Evolutionary conservation across 1,139 yeast genomes (phyloP), one percentile per base, ranked within the genome.

Genomic region (Diutina mesorugosa): DNA sequence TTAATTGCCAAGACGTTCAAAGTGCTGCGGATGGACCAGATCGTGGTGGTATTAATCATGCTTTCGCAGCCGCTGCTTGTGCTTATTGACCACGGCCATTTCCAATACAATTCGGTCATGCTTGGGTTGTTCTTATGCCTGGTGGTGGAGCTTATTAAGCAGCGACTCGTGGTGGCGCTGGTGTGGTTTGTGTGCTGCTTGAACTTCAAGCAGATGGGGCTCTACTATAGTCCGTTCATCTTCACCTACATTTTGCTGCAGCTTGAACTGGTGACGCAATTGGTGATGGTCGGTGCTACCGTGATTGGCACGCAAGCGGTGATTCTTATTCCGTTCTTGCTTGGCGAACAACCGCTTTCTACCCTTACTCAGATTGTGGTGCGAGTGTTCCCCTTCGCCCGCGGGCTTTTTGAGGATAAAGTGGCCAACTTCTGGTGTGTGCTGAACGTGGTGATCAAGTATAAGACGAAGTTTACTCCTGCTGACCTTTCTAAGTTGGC

Each of bases 401-500:
- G 99, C 66, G 99, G 99, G 0, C 77, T 95, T n/a, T 93, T 95
- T 76, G 99, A 93, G 69, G 99, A 93, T 67, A 93, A 93, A 68
- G 99, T 95, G 14, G 97, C 97, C 55, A 93, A 91, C 66, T 85
- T 93, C 64, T 93, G 99, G 99, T 91, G 99, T 68, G 85, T 95
- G 9, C 74, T 90, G 1, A 93, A 93, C 68, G 75, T 87, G 0
- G 62, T 90, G 12, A 68, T 91, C 65, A 93, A 93, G 67, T 85
- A 90, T 64, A 83, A 81, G 61, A 66, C 71, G 3, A 59, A 77
- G 0, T 85, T 87, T 62, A 69, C 81, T 1, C 73, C 76, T n/a
- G 70, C 74, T 3, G 80, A 87, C 64, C 73, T 93, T 50, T 87
- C 89, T 57, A 67, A 74, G 54, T 62, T 84, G 26, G 84, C 97